Evolutionary conservation across 495 filamentous ascomycete species (phyloP), one percentile per base, ranked within the genome.

Genomic region (Podospora pseudoanserina): DNA sequence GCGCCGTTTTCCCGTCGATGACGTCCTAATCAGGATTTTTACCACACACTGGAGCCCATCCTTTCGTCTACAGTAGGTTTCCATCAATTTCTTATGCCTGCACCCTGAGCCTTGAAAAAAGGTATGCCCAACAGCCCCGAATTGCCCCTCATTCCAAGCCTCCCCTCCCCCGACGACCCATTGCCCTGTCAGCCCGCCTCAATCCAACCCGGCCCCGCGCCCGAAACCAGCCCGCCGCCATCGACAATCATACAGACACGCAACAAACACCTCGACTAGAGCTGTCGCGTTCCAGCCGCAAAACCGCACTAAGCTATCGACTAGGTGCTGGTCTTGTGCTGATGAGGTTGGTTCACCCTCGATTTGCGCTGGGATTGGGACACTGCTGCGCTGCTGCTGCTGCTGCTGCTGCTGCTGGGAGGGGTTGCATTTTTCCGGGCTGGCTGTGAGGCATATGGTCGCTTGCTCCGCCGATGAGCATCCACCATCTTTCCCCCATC

Each of bases 191-290:
- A 63, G 61, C 61, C 61, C 61, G 61, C 61, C 61, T 32, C n/a
- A 32, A 20, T 32, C 61, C 30, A 63, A 32, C 61, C 61, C 61
- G 61, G 61, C 61, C 61, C 20, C 61, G 30, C 27, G 61, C 61
- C 61, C 30, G 61, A 63, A 63, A 63, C 55, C 61, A 63, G 61
- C 28, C 34, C 61, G 61, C 18, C 61, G 61, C 61, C 61, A 39
- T 63, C 30, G 61, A 34, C 61, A 39, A 63, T 63, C 61, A 63
- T 39, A 63, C 61, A 49, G 30, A 28, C 34, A 62, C 32, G 61
- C 61, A 63, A 63, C 61, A 63, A n/a, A 34, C 19, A 63, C 16
- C 27, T 49, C 15, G 20, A 16, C 11, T 15, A n/a, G 18, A 39
- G 61, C 19, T 19, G 28, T n/a, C 61, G 61, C 61, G 19, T 23